These are phyloP conservation scores for Acanthamoeba lenticulata DNA, from an alignment of 208 protist genomes.

Conservation along the genomic window DNA sequence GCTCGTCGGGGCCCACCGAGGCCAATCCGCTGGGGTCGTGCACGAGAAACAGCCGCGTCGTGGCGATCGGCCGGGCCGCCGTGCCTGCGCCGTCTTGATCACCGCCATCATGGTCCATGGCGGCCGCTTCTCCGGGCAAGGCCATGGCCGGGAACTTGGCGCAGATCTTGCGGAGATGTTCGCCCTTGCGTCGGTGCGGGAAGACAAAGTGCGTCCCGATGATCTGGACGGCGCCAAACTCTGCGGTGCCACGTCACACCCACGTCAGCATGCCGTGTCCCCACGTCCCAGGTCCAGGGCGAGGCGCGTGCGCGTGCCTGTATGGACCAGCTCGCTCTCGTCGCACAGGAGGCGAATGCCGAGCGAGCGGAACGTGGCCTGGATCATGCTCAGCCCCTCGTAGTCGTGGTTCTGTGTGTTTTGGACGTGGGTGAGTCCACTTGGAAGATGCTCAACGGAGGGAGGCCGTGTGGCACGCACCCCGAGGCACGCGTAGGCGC, in stretches of 20 bases:
- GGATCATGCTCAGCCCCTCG: not conserved
- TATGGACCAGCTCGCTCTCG: not conserved
- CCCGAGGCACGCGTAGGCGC: slow-evolving; percentile 26
- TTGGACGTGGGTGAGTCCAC: not conserved
- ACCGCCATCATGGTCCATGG: not conserved
- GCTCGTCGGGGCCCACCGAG: not conserved
- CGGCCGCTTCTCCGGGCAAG: not conserved
- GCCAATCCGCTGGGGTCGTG: slow-evolving; percentile 12
- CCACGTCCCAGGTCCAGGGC: too few species aligned
- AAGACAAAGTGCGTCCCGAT: slow-evolving; percentile 35
- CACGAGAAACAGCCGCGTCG: slow-evolving; percentile 1
- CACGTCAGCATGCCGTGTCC: too few species aligned
- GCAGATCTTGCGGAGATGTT: slow-evolving; percentile 15
- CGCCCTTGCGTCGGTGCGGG: not conserved
- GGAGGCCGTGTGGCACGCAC: not conserved
- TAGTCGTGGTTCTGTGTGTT: slow-evolving; percentile 44
- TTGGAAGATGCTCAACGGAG: too few species aligned
- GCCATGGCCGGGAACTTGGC: not conserved
- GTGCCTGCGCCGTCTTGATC: not conserved
- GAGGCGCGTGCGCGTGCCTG: too few species aligned
- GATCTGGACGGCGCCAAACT: not conserved
- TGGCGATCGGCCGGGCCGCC: not conserved
- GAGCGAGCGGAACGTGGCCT: not conserved
- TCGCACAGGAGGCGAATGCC: slow-evolving; percentile 42
- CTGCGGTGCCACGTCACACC: too few species aligned